phyloP scores from a whole-genome alignment of 768 basidiomycete genomes.

The Leucosporidium yakuticum region DNA sequence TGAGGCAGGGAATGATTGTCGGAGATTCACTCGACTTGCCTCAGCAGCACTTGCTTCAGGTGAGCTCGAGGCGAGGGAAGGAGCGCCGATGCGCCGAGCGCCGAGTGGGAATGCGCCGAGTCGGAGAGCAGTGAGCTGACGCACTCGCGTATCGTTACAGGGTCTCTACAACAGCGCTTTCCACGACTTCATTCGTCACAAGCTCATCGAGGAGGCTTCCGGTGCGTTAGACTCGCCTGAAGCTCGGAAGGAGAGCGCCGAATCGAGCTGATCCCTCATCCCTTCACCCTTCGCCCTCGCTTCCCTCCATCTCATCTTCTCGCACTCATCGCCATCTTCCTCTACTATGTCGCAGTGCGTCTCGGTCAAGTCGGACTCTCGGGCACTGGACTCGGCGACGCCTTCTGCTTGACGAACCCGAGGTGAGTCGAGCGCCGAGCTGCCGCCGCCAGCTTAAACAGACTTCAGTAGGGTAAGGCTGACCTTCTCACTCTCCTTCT shows the following conservation, averaged over 20 bases:
- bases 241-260: background rate
- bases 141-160: no score
- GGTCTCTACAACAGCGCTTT: no score
- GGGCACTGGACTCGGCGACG: background rate
- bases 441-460: no score
- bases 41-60: background rate
- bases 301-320: no score
- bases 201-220: slow-evolving; percentile 2
- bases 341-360: background rate
- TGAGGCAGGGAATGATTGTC: background rate
- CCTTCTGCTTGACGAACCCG: slow-evolving; percentile 20
- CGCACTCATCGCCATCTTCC: no score
- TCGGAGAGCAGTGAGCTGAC: no score
- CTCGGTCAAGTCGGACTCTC: background rate
- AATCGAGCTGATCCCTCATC: background rate
- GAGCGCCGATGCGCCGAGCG: no score
- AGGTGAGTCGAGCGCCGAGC: no score
- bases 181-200: slow-evolving; percentile 1
- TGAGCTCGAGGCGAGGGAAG: no score
- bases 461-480: no score
- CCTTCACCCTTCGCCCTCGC: background rate
- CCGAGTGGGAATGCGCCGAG: no score
- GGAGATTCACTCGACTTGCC: background rate
- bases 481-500: no score
- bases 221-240: background rate